Percentiles rank a stretch among this genome's conserved stretches.
phyloP scores from a whole-genome alignment of 2,329 filamentous ascomycete species.

The Colletotrichum plurivorum region DNA sequence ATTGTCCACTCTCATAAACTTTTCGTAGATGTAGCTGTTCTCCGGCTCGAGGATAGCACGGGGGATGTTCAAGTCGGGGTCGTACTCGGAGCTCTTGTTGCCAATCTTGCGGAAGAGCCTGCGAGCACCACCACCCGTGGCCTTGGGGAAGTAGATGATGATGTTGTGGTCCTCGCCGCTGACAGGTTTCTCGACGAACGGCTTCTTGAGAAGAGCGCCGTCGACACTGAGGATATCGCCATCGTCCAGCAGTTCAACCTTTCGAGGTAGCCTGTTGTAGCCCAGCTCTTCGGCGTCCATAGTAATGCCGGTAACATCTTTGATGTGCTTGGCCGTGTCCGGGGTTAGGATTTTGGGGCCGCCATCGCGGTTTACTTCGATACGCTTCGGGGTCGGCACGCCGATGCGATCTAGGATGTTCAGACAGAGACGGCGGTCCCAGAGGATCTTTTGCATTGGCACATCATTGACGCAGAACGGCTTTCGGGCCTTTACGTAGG shows the following conservation, averaged over 20 bases:
- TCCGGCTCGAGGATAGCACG: slow-evolving; percentile 84
- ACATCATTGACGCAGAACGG: slow-evolving; percentile 98
- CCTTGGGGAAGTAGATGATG: slow-evolving; percentile 94
- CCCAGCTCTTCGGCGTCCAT: slow-evolving; percentile 74
- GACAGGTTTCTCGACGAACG: slow-evolving; percentile 98
- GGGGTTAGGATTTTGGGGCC: slow-evolving; percentile 84
- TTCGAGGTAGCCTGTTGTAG: slow-evolving; percentile 70
- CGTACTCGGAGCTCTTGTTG: slow-evolving; percentile 98
- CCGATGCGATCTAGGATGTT: slow-evolving; percentile 89
- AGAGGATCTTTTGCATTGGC: slow-evolving; percentile 96
- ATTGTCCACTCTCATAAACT: slow-evolving; percentile 96
- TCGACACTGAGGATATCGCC: slow-evolving; percentile 92
- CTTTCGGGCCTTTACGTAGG: slow-evolving; percentile 92
- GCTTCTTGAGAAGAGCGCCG: slow-evolving; percentile 85
- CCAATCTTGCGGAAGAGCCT: slow-evolving; percentile 97
- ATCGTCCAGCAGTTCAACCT: slow-evolving; percentile 89
- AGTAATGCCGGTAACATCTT: slow-evolving; percentile 82
- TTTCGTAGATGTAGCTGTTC: slow-evolving; percentile 95
- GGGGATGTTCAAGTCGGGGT: slow-evolving; percentile 81
- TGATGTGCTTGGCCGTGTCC: slow-evolving; percentile 85
- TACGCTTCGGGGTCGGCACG: slow-evolving; percentile 87
- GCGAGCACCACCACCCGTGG: slow-evolving; percentile 88
- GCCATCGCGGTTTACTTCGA: slow-evolving; percentile 95
- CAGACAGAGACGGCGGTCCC: slow-evolving; percentile 93
- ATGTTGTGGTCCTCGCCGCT: slow-evolving; percentile 99